phyloP scores from a whole-genome alignment of 139 green algal species.

The Chlamydomonas asymmetrica region DNA sequence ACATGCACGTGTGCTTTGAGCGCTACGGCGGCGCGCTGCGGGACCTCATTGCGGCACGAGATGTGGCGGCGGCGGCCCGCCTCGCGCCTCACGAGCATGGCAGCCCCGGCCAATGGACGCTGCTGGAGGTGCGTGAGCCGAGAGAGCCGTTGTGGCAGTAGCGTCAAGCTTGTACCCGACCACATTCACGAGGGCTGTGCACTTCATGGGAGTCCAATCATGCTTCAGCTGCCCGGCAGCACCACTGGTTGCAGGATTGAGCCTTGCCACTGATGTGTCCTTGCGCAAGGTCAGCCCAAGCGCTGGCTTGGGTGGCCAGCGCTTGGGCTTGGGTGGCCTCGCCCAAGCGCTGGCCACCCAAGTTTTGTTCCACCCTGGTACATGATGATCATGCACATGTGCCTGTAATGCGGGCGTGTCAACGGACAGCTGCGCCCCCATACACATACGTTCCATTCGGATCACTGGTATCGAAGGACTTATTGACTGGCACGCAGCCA shows the following conservation, averaged over 20 bases:
- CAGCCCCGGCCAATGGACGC: neutral
- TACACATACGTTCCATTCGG: neutral
- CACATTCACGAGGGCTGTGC: neutral
- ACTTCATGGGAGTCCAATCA: neutral
- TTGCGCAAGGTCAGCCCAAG: too few relatives aligned
- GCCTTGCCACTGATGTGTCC: neutral
- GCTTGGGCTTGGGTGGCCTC: too few relatives aligned
- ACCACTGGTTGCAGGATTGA: neutral
- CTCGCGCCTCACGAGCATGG: conserved; percentile 25
- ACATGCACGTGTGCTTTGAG: conserved; percentile 80
- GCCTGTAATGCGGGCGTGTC: neutral
- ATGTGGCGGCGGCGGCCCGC: conserved; percentile 40
- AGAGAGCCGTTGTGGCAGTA: neutral
- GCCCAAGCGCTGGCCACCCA: too few relatives aligned
- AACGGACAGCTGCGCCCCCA: neutral
- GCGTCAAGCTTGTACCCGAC: neutral
- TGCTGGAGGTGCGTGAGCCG: neutral
- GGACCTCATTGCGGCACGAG: conserved; percentile 33
- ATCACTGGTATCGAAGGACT: neutral
- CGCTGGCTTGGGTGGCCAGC: too few relatives aligned
- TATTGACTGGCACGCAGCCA: neutral
- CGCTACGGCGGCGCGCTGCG: conserved; percentile 65
- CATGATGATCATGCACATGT: neutral
- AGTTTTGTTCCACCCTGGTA: too few relatives aligned
- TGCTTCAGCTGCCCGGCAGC: neutral